These are phyloP conservation scores for Colletotrichum sp. DNA, from an alignment of 2,329 filamentous ascomycete genomes.

Conservation along the genomic window DNA sequence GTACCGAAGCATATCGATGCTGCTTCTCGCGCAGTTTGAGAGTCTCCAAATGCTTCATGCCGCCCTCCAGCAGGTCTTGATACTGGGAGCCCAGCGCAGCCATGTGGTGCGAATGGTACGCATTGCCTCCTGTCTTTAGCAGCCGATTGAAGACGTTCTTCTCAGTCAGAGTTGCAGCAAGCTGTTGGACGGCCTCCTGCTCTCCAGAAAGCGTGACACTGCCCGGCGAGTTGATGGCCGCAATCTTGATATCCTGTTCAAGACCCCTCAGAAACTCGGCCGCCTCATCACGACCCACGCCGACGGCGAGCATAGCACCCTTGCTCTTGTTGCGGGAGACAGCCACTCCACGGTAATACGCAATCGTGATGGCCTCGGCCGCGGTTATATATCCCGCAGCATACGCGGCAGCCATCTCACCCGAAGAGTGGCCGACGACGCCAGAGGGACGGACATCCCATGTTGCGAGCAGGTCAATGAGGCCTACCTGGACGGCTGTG, in stretches of 20 bases:
- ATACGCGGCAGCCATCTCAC: conserved; percentile 51
- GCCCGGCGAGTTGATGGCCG: not conserved
- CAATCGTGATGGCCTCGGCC: conserved; percentile 38
- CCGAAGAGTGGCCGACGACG: conserved; percentile 46
- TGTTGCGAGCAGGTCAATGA: conserved; percentile 41
- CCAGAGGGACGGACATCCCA: conserved; percentile 33
- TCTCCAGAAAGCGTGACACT: not conserved
- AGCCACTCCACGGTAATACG: conserved; percentile 41
- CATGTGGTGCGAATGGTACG: not conserved
- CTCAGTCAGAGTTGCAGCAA: not conserved
- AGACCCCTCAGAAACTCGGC: not conserved
- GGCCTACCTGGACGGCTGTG: conserved; percentile 39
- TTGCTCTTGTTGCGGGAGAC: not conserved
- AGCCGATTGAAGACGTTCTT: not conserved
- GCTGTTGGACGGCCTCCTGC: not conserved
- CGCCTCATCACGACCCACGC: conserved; percentile 30
- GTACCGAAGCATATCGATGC: not conserved
- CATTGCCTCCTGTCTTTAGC: not conserved
- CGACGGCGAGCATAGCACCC: conserved; percentile 43
- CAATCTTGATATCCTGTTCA: not conserved
- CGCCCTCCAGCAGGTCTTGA: not conserved
- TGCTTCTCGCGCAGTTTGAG: not conserved
- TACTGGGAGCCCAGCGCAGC: not conserved
- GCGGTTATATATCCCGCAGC: conserved; percentile 38
- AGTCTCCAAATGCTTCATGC: not conserved